phyloP scores from a whole-genome alignment of 345 rosid species.

The Fremontodendron californicum region DNA sequence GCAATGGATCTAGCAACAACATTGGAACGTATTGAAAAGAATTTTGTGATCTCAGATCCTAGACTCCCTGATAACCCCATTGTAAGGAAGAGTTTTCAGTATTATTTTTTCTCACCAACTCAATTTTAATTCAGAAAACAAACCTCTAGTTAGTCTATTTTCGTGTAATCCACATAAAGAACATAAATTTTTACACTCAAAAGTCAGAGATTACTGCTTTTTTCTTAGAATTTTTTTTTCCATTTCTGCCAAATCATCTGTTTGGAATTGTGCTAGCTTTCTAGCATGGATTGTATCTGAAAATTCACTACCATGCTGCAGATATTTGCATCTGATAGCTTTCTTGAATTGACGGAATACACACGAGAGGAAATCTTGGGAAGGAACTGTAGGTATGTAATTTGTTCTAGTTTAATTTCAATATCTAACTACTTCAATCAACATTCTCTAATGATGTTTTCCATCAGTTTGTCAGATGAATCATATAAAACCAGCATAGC shows the following conservation, averaged over 20 bases:
- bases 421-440: background rate
- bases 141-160: background rate
- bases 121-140: background rate
- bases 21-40: slow-evolving; percentile 93
- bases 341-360: slow-evolving; percentile 89
- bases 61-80: slow-evolving; percentile 92
- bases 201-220: background rate
- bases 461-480: slow-evolving; percentile 13
- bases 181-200: background rate
- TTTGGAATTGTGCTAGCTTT: too few species aligned
- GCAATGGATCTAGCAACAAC: slow-evolving; percentile 92
- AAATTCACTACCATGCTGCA: slow-evolving; percentile 25
- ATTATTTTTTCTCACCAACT: background rate
- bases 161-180: background rate
- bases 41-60: slow-evolving; percentile 93
- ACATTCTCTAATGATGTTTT: slow-evolving; percentile 15
- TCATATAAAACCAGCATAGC: background rate
- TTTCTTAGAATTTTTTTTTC: background rate
- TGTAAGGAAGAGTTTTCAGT: slow-evolving; percentile 37
- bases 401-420: background rate
- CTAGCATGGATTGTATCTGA: background rate
- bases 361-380: slow-evolving; percentile 92
- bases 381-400: slow-evolving; percentile 81
- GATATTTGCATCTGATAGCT: slow-evolving; percentile 97
- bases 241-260: too few species aligned